Evolutionary conservation across 2,329 filamentous ascomycete species (phyloP).

Genomic region (Colletotrichum noveboracense): DNA sequence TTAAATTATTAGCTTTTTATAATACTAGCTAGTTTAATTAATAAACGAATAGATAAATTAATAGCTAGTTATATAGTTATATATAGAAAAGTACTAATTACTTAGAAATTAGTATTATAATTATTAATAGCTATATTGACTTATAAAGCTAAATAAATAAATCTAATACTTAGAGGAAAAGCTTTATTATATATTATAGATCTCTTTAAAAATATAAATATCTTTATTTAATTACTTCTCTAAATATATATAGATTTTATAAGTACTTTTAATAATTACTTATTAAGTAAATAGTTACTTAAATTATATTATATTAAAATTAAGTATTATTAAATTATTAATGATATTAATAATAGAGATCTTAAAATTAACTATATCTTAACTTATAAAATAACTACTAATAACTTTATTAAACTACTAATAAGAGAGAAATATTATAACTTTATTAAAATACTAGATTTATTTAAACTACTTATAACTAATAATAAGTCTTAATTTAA

Average conservation of each 20-base stretch:
- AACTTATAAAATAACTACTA: background rate
- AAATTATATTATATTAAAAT: background rate
- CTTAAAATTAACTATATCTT: background rate
- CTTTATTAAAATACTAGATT: background rate
- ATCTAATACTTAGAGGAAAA: too few species aligned
- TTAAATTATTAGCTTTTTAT: too few species aligned
- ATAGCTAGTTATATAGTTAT: too few species aligned
- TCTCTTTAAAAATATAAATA: too few species aligned
- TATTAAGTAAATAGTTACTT: background rate
- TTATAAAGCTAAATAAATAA: background rate
- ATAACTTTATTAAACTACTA: background rate
- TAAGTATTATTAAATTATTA: background rate
- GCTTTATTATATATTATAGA: background rate
- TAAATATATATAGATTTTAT: too few species aligned
- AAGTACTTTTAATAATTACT: too few species aligned
- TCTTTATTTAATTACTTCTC: too few species aligned
- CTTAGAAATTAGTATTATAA: background rate
- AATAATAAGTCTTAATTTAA: too few species aligned
- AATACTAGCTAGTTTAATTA: too few species aligned
- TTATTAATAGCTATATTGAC: background rate
- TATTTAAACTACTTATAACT: background rate
- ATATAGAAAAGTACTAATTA: too few species aligned
- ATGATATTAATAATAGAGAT: background rate
- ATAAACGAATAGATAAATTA: too few species aligned
- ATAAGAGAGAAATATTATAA: background rate